A percentile compares a stretch with the other conserved stretches of the same genome.
Conservation (phyloP, 176 grass and related monocot species). For the Pontederia crassipes region DNA sequence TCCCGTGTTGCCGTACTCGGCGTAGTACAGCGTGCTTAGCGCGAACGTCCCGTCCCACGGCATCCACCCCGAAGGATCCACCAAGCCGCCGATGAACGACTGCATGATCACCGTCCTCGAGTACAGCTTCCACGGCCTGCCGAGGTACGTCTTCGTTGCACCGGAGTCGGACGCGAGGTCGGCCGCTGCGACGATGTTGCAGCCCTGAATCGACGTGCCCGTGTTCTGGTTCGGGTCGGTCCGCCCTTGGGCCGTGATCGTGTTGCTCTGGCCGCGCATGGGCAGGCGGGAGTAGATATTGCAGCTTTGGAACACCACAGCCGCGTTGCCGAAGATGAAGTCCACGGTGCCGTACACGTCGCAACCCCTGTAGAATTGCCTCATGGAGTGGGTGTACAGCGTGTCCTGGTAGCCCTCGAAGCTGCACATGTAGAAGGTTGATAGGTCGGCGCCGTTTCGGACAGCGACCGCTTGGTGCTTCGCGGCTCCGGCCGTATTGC, state of each 20-base stretch:
- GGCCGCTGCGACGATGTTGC: slow-evolving; percentile 39
- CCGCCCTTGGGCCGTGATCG: slow-evolving; percentile 77
- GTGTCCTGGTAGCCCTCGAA: slow-evolving; percentile 97
- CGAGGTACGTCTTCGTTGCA: slow-evolving; percentile 40
- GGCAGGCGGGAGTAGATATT: slow-evolving; percentile 57
- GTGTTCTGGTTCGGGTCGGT: slow-evolving; percentile 95
- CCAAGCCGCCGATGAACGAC: slow-evolving; percentile 34
- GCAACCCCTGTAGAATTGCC: slow-evolving; percentile 85
- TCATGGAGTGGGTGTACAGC: slow-evolving; percentile 79
- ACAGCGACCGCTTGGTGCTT: slow-evolving; percentile 90
- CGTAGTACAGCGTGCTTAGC: slow-evolving; percentile 76
- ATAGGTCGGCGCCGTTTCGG: slow-evolving; percentile 51
- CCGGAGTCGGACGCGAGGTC: slow-evolving; percentile 50
- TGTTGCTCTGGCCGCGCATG: slow-evolving; percentile 69
- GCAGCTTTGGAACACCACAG: slow-evolving; percentile 78
- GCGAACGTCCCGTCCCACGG: slow-evolving; percentile 70
- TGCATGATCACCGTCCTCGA: slow-evolving; percentile 81
- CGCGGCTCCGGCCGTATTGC: slow-evolving; percentile 56
- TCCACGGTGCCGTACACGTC: slow-evolving; percentile 96
- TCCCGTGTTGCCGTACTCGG: slow-evolving; percentile 62
- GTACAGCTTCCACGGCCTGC: slow-evolving; percentile 71
- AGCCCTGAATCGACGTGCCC: slow-evolving; percentile 55
- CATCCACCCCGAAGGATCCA: slow-evolving; percentile 66
- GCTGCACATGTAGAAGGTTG: slow-evolving; percentile 92
- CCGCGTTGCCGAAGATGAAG: slow-evolving; percentile 91